Percentiles rank a stretch among this genome's conserved stretches.
Evolutionary conservation across 192 early-diverging fungal genomes (phyloP).

Genomic region (Thoreauomyces humboldtii): DNA sequence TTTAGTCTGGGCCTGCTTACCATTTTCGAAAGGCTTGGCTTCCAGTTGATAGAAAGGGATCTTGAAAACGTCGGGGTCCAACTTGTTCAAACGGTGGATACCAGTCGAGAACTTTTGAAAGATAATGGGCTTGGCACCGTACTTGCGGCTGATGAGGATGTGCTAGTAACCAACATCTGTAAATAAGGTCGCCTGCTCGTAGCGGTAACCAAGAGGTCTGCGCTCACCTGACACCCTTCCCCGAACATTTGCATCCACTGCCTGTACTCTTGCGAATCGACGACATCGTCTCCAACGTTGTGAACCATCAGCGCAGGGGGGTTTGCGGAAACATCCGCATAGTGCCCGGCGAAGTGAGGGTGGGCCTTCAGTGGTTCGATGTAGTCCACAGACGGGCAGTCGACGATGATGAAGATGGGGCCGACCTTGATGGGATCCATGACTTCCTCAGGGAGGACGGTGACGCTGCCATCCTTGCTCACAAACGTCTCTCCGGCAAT

Average conservation of each 20-base stretch:
- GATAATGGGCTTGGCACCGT: constrained; percentile 61
- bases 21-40: constrained; percentile 27
- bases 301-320: constrained; percentile 67
- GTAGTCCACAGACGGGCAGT: constrained; percentile 36
- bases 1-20: constrained; percentile 10
- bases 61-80: constrained; percentile 66
- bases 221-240: too few relatives aligned
- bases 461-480: constrained; percentile 50
- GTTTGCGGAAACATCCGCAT: background rate
- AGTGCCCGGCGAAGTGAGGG: background rate
- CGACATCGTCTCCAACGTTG: constrained; percentile 60
- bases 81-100: constrained; percentile 62
- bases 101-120: constrained; percentile 64
- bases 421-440: constrained; percentile 57
- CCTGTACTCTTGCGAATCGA: constrained; percentile 62
- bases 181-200: too few relatives aligned
- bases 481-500: constrained; percentile 57
- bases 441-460: constrained; percentile 69
- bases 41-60: constrained; percentile 62
- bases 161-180: too few relatives aligned
- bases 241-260: constrained; percentile 76
- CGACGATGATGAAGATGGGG: constrained; percentile 34
- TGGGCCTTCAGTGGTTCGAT: constrained; percentile 8
- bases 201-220: too few relatives aligned
- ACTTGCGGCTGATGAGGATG: constrained; percentile 66